Evolutionary conservation across 2,329 filamentous ascomycete species (phyloP), one percentile per base, ranked within the genome.

Genomic region (Sporothrix inflata): DNA sequence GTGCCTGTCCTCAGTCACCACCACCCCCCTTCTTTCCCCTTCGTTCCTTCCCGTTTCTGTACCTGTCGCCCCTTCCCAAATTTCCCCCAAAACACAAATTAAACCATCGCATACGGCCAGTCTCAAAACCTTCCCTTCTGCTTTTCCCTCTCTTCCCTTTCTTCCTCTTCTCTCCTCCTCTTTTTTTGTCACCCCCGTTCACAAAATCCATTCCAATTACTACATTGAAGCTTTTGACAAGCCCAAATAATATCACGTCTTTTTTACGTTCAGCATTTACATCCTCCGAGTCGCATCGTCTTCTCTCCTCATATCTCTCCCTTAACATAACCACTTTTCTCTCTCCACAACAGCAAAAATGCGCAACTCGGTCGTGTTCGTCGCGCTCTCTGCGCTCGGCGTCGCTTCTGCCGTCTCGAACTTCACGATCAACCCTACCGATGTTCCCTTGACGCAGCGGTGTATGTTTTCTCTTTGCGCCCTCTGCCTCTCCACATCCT

Each of bases 351-450:
- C 55, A 53, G 47, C 75, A 80, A 81, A 75, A 68, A 85, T 85
- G 84, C 84, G 83, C 76, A 78, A 78, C 75, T 79, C 80, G 74
- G 74, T 82, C 73, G 73, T 84, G 75, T 76, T 83, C 76, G 82
- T 83, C 67, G 51, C 71, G 78, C 79, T 87, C 75, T 85, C 85
- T 75, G 80, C 82, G 74, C 75, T 83, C 75, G 78, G 81, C 72
- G 77, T 81, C 73, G 83, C 82, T 9, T 12, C 19, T 6, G 65
- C 69, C 74, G 82, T 81, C 73, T 84, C 83, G 74, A 79, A 83
- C 79, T 87, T 84, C 77, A 84, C 80, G 69, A 83, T 88, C 74
- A 76, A 85, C 76, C 79, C 83, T 38, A 76, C 63, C 74, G 63
- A 72, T 4, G 79, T 87, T 38, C 63, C 78, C 2, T 74, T 79